Evolutionary conservation across 371 early-diverging fungal species (phyloP).

Genomic region (Syncephalis plumigaleata): DNA sequence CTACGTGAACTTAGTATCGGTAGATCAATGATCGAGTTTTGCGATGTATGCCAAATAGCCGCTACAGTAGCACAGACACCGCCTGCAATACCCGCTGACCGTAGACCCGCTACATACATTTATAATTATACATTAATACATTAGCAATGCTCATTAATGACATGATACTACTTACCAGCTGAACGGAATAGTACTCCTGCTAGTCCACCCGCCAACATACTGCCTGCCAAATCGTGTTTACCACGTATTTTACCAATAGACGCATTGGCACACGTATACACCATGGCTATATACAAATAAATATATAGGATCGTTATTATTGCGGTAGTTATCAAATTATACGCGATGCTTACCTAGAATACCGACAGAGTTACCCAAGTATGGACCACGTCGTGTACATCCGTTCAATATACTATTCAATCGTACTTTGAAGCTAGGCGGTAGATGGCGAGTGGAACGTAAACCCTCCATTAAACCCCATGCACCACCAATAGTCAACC

Average conservation of each 20-base stretch:
- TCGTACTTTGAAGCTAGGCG: conserved; percentile 50
- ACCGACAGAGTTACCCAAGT: conserved; percentile 69
- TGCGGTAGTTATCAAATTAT: neutral
- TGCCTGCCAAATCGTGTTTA: conserved; percentile 40
- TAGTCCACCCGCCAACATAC: conserved; percentile 51
- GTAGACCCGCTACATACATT: conserved; percentile 21
- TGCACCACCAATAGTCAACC: conserved; percentile 56
- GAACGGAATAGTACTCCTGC: conserved; percentile 65
- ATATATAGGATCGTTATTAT: neutral
- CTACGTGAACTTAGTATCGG: too few relatives aligned
- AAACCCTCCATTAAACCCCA: conserved; percentile 67
- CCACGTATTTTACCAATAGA: conserved; percentile 42
- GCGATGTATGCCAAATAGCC: conserved; percentile 14
- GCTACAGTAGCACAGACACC: conserved; percentile 35
- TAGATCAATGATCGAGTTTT: too few relatives aligned
- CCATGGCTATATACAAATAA: conserved; percentile 59
- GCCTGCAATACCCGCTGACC: conserved; percentile 29
- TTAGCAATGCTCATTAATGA: neutral
- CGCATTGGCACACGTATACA: conserved; percentile 60
- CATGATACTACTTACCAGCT: conserved; percentile 14
- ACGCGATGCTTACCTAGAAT: conserved; percentile 22
- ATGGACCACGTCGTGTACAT: conserved; percentile 74
- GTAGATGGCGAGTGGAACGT: conserved; percentile 23
- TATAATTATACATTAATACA: conserved; percentile 1
- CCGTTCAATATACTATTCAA: conserved; percentile 70